A percentile compares a stretch with the other conserved stretches of the same genome.
These are phyloP conservation scores for Umbelopsis sp. DNA, from an alignment of 371 early-diverging fungal genomes.

Conservation along the genomic window DNA sequence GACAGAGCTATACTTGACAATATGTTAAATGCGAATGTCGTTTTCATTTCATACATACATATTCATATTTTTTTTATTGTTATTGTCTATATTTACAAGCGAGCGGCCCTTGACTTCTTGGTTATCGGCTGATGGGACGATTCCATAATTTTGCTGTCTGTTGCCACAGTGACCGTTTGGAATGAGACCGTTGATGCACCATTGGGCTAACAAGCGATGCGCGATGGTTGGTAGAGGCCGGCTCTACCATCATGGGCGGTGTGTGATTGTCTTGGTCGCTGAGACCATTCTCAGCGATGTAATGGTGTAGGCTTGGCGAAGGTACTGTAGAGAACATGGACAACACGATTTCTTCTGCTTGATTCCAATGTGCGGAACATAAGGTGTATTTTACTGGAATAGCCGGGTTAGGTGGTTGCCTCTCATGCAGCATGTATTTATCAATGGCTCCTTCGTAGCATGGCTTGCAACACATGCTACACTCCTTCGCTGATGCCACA, in stretches of 20 bases:
- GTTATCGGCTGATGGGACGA: not conserved
- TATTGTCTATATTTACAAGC: not conserved
- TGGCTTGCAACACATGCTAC: constrained; percentile 1
- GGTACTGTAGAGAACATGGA: constrained; percentile 30
- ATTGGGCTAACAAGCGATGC: constrained; percentile 1
- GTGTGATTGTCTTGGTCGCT: not conserved
- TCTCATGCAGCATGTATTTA: constrained; percentile 22
- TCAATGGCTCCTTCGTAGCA: not conserved
- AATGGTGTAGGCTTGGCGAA: not conserved
- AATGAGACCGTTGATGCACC: not conserved
- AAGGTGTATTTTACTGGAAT: constrained; percentile 75
- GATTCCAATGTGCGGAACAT: constrained; percentile 79
- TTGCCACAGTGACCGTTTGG: not conserved
- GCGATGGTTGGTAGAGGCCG: constrained; percentile 12
- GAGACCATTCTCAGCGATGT: not conserved
- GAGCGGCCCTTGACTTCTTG: not conserved
- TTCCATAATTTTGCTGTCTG: not conserved
- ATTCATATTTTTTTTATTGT: not conserved
- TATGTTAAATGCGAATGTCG: not conserved
- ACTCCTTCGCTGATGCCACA: not conserved
- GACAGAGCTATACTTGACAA: too few species aligned
- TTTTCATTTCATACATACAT: not conserved
- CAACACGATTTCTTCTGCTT: constrained; percentile 63
- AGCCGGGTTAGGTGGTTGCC: constrained; percentile 26
- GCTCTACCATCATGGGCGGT: not conserved